These are phyloP conservation scores for Coprinopsis sp. DNA, from an alignment of 768 basidiomycete genomes.

Conservation along the genomic window DNA sequence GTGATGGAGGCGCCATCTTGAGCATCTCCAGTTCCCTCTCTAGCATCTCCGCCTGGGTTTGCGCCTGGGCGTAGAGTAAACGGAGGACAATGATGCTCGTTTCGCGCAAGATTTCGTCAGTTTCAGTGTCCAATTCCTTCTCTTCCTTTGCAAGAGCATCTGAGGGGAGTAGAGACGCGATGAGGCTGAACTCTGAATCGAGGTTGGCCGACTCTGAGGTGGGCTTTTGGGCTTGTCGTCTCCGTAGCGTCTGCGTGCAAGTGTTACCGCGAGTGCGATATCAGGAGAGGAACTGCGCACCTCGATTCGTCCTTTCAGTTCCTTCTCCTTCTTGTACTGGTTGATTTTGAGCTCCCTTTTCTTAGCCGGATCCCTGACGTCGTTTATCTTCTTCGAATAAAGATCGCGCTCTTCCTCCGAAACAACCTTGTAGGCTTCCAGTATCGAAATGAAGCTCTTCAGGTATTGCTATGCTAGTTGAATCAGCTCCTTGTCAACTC, in stretches of 20 bases:
- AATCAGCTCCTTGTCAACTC: constrained; percentile 18
- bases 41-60: constrained; percentile 61
- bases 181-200: constrained; percentile 56
- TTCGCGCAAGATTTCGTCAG: constrained; percentile 64
- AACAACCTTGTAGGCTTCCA: constrained; percentile 66
- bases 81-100: constrained; percentile 67
- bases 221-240: constrained; percentile 42
- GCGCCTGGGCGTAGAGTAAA: constrained; percentile 65
- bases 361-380: constrained; percentile 59
- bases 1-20: constrained; percentile 44
- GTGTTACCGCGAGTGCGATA: background rate
- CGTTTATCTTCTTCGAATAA: constrained; percentile 42
- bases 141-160: constrained; percentile 24
- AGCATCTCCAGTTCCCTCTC: constrained; percentile 72
- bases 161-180: constrained; percentile 55
- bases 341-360: constrained; percentile 86
- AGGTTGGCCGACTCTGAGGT: constrained; percentile 20
- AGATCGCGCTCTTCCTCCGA: constrained; percentile 55
- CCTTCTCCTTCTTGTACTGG: constrained; percentile 85
- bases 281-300: constrained; percentile 31
- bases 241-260: constrained; percentile 44
- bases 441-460: constrained; percentile 38
- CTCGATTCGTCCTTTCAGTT: constrained; percentile 65
- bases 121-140: constrained; percentile 51
- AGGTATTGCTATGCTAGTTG: constrained; percentile 37